phyloP scores from a whole-genome alignment of 352 stramenopile genomes.

The Phytophthora ohioensis region DNA sequence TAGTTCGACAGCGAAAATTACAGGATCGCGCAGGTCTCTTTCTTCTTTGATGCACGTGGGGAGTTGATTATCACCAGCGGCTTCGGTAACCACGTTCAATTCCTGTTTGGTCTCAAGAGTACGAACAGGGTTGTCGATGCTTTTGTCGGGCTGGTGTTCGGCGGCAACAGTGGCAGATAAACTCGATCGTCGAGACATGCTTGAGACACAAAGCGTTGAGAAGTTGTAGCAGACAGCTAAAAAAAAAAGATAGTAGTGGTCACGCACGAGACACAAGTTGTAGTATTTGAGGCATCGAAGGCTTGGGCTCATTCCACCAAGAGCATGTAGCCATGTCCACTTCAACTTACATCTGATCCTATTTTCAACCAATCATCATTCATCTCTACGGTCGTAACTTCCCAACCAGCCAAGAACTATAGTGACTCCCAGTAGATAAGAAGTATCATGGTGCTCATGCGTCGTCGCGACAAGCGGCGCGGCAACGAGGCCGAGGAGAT shows the following conservation, averaged over 20 bases:
- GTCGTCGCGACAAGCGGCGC: slow-evolving; percentile 72
- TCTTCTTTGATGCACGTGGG: no score
- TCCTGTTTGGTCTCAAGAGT: no score
- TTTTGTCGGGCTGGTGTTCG: background rate
- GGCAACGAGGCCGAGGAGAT: slow-evolving; percentile 73
- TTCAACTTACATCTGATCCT: slow-evolving; percentile 3
- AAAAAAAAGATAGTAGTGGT: no score
- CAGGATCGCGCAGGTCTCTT: slow-evolving; percentile 22
- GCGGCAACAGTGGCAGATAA: background rate
- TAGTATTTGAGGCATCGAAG: background rate
- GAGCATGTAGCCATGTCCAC: background rate
- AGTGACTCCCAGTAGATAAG: background rate
- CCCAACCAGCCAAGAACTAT: slow-evolving; percentile 19
- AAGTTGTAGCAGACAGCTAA: background rate
- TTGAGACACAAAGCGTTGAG: background rate
- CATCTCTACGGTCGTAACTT: slow-evolving; percentile 3
- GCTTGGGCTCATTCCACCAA: no score
- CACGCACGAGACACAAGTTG: no score
- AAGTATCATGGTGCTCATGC: slow-evolving; percentile 73
- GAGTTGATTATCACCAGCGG: no score
- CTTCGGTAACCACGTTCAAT: no score
- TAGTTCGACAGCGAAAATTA: background rate
- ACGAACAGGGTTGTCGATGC: background rate
- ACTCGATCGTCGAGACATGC: background rate
- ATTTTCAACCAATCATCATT: slow-evolving; percentile 16